Conservation (phyloP, 1,139 yeast species). For the Lodderomyces orthopsilosis region DNA sequence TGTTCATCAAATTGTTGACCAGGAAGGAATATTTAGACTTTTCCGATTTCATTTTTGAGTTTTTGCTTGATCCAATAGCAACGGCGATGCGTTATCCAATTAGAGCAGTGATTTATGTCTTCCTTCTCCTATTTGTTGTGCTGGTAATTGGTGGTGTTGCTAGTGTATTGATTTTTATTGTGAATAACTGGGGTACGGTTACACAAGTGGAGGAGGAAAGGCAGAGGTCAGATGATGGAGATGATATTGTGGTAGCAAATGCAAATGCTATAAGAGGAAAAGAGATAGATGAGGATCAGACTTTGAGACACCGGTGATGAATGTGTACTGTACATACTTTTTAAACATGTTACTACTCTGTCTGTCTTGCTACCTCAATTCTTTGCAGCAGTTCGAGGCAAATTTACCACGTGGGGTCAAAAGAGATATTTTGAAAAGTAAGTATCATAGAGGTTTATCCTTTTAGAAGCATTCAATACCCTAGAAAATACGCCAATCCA, state of each 20-base stretch:
- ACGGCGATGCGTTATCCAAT: conserved; percentile 45
- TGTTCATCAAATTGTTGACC: conserved; percentile 21
- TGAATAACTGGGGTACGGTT: conserved; percentile 9
- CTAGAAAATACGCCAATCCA: no score
- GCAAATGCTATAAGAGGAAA: neutral
- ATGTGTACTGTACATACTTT: neutral
- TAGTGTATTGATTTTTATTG: conserved; percentile 31
- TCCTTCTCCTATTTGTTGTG: conserved; percentile 35
- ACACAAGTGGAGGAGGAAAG: neutral
- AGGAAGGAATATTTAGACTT: conserved; percentile 25
- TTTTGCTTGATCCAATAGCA: conserved; percentile 40
- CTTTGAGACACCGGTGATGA: neutral
- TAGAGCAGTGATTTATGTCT: conserved; percentile 47
- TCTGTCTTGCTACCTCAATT: no score
- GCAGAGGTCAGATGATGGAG: conserved; percentile 10
- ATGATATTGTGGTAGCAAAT: conserved; percentile 1
- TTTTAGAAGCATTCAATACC: no score
- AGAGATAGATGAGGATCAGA: neutral
- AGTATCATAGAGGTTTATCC: no score
- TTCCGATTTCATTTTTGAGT: conserved; percentile 32
- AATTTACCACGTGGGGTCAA: neutral
- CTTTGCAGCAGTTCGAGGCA: neutral
- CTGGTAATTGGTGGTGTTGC: conserved; percentile 41
- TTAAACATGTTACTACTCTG: no score
- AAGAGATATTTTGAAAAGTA: no score